phyloP scores from a whole-genome alignment of 2,329 filamentous ascomycete species.

The Dendrostoma leiphaemia region DNA sequence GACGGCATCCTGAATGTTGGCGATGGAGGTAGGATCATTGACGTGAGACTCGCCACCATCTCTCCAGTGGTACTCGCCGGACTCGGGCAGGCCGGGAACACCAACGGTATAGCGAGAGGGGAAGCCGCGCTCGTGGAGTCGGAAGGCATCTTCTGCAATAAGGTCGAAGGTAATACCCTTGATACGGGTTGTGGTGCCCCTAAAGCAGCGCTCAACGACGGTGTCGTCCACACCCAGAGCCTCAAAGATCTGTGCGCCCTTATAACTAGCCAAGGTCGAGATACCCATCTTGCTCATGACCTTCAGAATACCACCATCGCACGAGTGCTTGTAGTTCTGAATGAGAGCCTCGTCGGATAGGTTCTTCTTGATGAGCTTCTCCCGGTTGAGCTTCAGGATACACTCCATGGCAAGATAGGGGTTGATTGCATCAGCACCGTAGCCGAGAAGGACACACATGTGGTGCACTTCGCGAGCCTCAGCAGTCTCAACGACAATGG shows the following conservation, averaged over 20 bases:
- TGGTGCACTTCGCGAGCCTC: conserved; percentile 97
- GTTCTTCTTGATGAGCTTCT: conserved; percentile 89
- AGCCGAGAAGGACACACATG: conserved; percentile 96
- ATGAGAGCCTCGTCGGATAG: conserved; percentile 79
- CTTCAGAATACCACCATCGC: conserved; percentile 93
- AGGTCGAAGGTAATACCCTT: conserved; percentile 91
- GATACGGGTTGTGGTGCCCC: conserved; percentile 90
- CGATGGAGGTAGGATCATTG: conserved; percentile 92
- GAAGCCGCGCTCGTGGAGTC: conserved; percentile 91
- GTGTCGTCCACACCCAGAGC: conserved; percentile 88
- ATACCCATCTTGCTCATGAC: conserved; percentile 99
- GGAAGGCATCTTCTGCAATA: conserved; percentile 91
- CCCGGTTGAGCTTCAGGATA: conserved; percentile 93
- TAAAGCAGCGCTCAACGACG: conserved; percentile 93
- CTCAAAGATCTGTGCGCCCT: conserved; percentile 97
- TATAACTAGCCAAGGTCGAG: conserved; percentile 92
- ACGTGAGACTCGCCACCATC: conserved; percentile 93
- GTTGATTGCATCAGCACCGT: conserved; percentile 91
- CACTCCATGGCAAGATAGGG: conserved; percentile 96
- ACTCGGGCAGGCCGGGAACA: conserved; percentile 80
- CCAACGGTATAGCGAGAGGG: conserved; percentile 75
- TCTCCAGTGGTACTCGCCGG: conserved; percentile 97
- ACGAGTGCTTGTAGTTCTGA: conserved; percentile 95
- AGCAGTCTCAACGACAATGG: conserved; percentile 85
- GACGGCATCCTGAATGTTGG: conserved; percentile 95